Evolutionary conservation across 768 basidiomycete genomes (phyloP), one percentile per base, ranked within the genome.

Genomic region (Dictyophora rubrovolvata): DNA sequence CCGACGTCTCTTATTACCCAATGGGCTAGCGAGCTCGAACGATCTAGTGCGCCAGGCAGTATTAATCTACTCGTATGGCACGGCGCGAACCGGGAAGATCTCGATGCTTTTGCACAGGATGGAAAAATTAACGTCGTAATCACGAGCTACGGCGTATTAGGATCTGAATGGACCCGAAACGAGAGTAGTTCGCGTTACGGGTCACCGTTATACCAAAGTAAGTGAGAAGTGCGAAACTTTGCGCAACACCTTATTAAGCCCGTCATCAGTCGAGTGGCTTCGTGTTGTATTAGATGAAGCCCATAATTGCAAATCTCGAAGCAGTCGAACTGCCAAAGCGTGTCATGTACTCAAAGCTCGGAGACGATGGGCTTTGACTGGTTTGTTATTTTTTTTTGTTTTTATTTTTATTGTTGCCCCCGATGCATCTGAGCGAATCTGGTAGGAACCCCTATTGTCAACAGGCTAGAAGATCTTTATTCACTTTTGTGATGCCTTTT

Each of bases 271-370:
- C 46, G 79, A 86, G 61, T 93, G 89, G 89, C 75, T 89, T 55
- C 79, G 88, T 54, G 79, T 91, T 16, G 81, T 95, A 35, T 77
- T 94, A 8, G 95, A 98, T 66, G 95, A 98, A 71, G 95, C 95
- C 1, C 95, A 98, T 70, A 83, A 89, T 61, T 93, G 91, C 75
- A 97, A 96, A 72, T 92, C 89, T 12, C 80, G 94, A 21, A 78
- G 80, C 6, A 93, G 90, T 65, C 87, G 89, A 69, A 90, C 89
- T 14, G 91, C 92, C 0, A 88, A 85, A 64, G 87, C 95, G 7
- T 89, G 89, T 49, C 97, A 87, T 68, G 89, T 89, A 5, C 76
- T 98, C 10, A 79, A 77, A 20, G 88, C 88, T 5, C 77, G 84
- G 61, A 75, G 90, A 50, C 78, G 88, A 63, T 98, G 95, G 95